Percentiles rank a stretch among this genome's conserved stretches.
phyloP scores from a whole-genome alignment of 805 yeast species.

The Scheffersomyces coipomensis region DNA sequence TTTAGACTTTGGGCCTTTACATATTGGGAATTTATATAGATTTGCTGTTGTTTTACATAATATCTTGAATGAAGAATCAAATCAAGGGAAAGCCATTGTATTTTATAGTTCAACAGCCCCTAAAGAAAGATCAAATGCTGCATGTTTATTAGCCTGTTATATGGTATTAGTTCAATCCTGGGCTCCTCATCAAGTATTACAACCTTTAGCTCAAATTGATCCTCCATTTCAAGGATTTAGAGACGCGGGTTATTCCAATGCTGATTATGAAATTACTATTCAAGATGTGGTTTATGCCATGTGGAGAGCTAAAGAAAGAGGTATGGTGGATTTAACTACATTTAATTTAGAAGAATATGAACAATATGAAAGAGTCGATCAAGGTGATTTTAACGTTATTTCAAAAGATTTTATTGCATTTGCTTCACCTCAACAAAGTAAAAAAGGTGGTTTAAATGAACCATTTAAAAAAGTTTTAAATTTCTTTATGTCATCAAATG shows the following conservation, averaged over 20 bases:
- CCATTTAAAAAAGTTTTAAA: conserved; percentile 80
- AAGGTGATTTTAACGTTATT: conserved; percentile 90
- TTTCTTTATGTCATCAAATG: conserved; percentile 70
- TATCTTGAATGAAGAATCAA: conserved; percentile 79
- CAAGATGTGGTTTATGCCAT: conserved; percentile 95
- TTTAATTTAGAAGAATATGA: conserved; percentile 94
- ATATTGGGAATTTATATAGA: conserved; percentile 87
- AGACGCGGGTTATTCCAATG: conserved; percentile 96
- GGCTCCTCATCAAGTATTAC: conserved; percentile 97
- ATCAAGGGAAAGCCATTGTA: conserved; percentile 85
- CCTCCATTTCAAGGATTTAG: conserved; percentile 95
- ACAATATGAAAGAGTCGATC: conserved; percentile 91
- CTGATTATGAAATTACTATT: conserved; percentile 89
- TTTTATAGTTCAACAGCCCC: conserved; percentile 84
- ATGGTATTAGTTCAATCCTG: conserved; percentile 94
- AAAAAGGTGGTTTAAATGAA: conserved; percentile 54
- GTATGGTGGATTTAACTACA: conserved; percentile 78
- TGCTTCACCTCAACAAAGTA: conserved; percentile 86
- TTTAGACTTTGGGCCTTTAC: conserved; percentile 94
- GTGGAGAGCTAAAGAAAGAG: conserved; percentile 96
- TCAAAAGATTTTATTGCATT: conserved; percentile 95
- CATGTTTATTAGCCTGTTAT: conserved; percentile 89
- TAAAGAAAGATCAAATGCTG: conserved; percentile 86
- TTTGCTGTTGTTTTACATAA: conserved; percentile 95
- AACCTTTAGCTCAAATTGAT: conserved; percentile 86